These are phyloP conservation scores for Mesotaenium endlicherianum DNA, from an alignment of 139 green algal genomes.

Conservation along the genomic window DNA sequence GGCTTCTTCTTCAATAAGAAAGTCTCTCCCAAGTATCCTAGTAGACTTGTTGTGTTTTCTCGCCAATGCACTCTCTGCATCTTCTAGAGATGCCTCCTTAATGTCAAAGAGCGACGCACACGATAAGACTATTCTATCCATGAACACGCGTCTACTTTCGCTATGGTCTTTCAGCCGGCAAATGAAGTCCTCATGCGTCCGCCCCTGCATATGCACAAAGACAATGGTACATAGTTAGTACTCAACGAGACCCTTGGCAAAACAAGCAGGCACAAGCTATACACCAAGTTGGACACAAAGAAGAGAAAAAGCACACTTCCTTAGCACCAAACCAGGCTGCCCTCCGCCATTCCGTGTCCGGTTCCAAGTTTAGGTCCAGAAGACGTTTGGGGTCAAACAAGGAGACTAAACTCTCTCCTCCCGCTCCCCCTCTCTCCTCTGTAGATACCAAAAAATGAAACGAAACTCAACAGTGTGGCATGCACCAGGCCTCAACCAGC, in stretches of 20 bases:
- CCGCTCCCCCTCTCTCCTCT: not conserved
- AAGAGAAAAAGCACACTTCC: not conserved
- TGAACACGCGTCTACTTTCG: not conserved
- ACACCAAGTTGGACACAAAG: not conserved
- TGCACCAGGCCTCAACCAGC: not conserved
- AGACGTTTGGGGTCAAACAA: not conserved
- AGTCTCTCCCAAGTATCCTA: no score
- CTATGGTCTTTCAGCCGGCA: not conserved
- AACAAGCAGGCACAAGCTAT: not conserved
- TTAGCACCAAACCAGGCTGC: not conserved
- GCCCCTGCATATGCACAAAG: not conserved
- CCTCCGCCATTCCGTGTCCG: not conserved
- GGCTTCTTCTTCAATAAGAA: no score
- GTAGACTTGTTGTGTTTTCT: no score
- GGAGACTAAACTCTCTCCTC: not conserved
- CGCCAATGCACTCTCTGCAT: no score
- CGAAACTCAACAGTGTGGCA: not conserved
- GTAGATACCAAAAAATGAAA: not conserved
- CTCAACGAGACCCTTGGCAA: not conserved
- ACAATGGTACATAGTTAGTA: not conserved
- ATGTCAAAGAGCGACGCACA: no score
- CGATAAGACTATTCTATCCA: no score
- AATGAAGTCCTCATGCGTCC: not conserved
- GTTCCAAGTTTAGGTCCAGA: not conserved
- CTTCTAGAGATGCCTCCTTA: no score